These are phyloP conservation scores for Plasmodium gonderi DNA, from an alignment of 169 alveolate genomes.

Conservation along the genomic window DNA sequence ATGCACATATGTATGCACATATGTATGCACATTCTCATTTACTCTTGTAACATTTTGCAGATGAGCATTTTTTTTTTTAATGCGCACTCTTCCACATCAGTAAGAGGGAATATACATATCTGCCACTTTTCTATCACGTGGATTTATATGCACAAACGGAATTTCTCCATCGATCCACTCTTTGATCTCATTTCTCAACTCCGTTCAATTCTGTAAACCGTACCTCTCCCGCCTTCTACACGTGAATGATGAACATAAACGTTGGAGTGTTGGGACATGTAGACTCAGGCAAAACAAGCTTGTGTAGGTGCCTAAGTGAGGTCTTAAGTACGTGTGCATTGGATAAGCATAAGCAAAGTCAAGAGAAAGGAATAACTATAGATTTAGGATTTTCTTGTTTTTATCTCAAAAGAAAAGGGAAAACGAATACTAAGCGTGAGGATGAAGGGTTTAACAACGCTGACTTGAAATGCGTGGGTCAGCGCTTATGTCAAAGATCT, in stretches of 20 bases:
- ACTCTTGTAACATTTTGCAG: no score
- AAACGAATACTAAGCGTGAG: neutral
- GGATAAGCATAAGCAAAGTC: constrained; percentile 93
- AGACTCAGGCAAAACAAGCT: constrained; percentile 94
- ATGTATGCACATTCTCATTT: no score
- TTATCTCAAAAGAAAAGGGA: constrained; percentile 73
- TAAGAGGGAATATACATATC: no score
- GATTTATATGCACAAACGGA: no score
- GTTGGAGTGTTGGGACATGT: constrained; percentile 95
- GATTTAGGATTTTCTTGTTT: constrained; percentile 95
- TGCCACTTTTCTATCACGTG: no score
- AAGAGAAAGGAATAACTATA: constrained; percentile 93
- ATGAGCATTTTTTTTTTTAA: no score
- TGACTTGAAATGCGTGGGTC: neutral
- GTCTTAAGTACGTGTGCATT: constrained; percentile 92
- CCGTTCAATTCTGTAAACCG: no score
- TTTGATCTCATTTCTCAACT: no score
- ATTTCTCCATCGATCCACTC: no score
- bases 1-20: neutral
- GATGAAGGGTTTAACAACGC: neutral
- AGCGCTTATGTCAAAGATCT: no score
- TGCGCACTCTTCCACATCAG: no score
- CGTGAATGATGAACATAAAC: constrained; percentile 81
- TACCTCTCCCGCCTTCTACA: no score
- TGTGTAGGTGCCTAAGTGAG: constrained; percentile 87